Conservation (phyloP, 805 yeast genomes). For the Saccharomycopsis babjevae region DNA sequence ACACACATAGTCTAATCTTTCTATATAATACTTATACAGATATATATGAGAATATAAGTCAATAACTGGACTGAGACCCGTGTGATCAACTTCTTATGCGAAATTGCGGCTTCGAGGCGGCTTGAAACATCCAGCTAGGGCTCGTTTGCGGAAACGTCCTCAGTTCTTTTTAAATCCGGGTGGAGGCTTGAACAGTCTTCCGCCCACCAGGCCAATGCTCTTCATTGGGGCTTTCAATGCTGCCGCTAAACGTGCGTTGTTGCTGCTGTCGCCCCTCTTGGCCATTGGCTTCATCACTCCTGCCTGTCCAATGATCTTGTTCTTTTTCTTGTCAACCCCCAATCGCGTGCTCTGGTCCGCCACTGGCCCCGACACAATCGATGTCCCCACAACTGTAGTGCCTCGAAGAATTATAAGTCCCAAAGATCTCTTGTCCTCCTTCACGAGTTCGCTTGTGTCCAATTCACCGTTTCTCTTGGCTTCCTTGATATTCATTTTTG, state of each 20-base stretch:
- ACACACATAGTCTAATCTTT: no score
- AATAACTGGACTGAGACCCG: no score
- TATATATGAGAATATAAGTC: no score
- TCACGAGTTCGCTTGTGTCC: conserved; percentile 31
- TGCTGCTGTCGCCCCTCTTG: conserved; percentile 8
- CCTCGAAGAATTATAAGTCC: conserved; percentile 85
- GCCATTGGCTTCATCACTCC: conserved; percentile 26
- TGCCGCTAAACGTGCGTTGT: conserved; percentile 18
- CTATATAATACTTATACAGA: no score
- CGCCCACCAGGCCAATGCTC: conserved; percentile 26
- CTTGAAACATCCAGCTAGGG: no score
- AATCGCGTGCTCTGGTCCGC: conserved; percentile 20
- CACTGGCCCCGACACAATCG: conserved; percentile 26
- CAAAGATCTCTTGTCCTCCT: conserved; percentile 62
- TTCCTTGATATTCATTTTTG: conserved; percentile 29
- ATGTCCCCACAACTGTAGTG: conserved; percentile 57
- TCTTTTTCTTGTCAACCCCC: conserved; percentile 4
- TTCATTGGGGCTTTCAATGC: conserved; percentile 22
- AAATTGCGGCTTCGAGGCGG: no score
- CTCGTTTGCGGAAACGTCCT: no score
- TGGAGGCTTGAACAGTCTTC: conserved; percentile 38
- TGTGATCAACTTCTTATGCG: no score
- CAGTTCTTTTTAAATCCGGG: conserved; percentile 30
- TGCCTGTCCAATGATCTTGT: conserved; percentile 20
- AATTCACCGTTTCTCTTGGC: conserved; percentile 26